Conservation (phyloP, 2,329 filamentous ascomycete genomes). For the Fusarium paranaense region DNA sequence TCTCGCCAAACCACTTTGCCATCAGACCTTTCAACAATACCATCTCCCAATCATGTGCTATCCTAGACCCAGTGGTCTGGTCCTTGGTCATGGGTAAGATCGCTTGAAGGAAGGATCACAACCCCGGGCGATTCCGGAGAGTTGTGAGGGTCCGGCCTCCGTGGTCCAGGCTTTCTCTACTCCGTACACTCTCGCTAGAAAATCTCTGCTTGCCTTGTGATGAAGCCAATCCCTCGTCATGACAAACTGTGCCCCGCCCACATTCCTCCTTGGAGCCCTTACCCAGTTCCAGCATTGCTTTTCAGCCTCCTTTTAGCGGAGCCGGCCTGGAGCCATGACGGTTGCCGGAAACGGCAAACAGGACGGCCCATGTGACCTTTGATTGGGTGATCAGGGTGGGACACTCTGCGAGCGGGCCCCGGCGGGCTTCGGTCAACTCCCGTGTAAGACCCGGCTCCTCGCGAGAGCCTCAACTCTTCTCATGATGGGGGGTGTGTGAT, state of each 20-base stretch:
- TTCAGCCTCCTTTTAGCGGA: background rate
- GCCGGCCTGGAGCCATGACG: constrained; percentile 3
- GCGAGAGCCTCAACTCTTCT: background rate
- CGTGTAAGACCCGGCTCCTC: background rate
- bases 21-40: background rate
- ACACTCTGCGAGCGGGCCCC: background rate
- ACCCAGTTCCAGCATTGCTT: background rate
- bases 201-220: background rate
- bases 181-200: background rate
- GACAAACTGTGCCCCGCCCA: background rate
- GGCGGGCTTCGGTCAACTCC: background rate
- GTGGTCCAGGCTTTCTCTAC: background rate
- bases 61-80: background rate
- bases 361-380: background rate
- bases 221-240: background rate
- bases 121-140: background rate
- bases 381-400: constrained; percentile 12
- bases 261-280: background rate
- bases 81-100: background rate
- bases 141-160: background rate
- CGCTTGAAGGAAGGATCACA: background rate
- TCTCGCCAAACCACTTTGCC: background rate
- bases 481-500: background rate
- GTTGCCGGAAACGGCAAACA: constrained; percentile 23
- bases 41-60: background rate